phyloP scores from a whole-genome alignment of 768 basidiomycete genomes.

The Pleurotus giganteus region DNA sequence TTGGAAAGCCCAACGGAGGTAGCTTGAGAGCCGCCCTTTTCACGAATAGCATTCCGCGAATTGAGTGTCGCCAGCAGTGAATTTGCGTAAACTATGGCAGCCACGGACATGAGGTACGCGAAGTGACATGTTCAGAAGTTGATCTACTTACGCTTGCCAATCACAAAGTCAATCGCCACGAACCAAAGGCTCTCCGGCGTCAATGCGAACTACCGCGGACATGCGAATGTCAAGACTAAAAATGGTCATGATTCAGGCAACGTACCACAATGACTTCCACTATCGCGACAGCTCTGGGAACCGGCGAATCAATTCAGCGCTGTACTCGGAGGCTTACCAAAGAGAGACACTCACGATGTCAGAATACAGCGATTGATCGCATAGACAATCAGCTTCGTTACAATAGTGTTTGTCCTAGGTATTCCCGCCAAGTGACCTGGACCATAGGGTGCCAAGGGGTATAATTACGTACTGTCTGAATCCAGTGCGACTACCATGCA shows the following conservation, averaged over 20 bases:
- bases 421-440: background rate
- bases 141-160: constrained; percentile 40
- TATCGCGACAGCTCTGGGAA: constrained; percentile 31
- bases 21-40: background rate
- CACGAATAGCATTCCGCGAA: constrained; percentile 28
- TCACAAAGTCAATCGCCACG: constrained; percentile 40
- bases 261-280: constrained; percentile 36
- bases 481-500: constrained; percentile 9
- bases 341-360: constrained; percentile 35
- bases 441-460: background rate
- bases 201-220: constrained; percentile 22
- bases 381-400: constrained; percentile 44
- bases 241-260: background rate
- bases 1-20: background rate
- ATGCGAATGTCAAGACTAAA: constrained; percentile 24
- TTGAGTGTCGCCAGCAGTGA: constrained; percentile 45
- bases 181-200: constrained; percentile 35
- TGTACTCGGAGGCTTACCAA: background rate
- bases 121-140: background rate
- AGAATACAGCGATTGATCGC: constrained; percentile 49
- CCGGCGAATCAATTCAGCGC: background rate
- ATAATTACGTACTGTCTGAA: constrained; percentile 7
- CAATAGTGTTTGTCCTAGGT: constrained; percentile 37
- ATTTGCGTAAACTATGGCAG: constrained; percentile 40
- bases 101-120: background rate